Evolutionary conservation across 2,329 filamentous ascomycete species (phyloP), one percentile per base, ranked within the genome.

Genomic region (Fusarium sp.): DNA sequence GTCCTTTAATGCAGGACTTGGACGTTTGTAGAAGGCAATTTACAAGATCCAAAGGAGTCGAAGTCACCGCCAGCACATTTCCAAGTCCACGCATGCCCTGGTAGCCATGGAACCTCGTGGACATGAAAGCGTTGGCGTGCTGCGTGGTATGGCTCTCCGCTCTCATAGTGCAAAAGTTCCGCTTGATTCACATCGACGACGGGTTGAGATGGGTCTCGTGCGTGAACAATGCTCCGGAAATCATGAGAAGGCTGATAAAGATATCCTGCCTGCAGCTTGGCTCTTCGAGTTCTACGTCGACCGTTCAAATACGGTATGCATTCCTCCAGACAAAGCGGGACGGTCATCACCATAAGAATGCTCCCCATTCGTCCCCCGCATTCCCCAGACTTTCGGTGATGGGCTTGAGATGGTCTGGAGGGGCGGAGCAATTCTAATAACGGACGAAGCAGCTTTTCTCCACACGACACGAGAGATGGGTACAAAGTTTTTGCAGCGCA

Each of bases 161-260:
- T 71, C 49, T 52, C 53, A 49, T 36, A 36, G 44, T 29, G 60
- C 71, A 74, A 74, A 74, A 74, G 71, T 74, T 72, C 71, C 71
- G 61, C 66, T 68, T 60, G 60, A 55, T 50, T 59, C 59, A 54
- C 52, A 55, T 66, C 39, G 15, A 62, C 42, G 18, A 58, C 42
- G 39, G 47, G 27, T 69, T 53, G 58, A 54, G 46, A 59, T 49
- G 41, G 62, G 62, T 59, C 70, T 70, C 70, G 54, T 72, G 70
- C 70, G 47, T 38, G 47, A 57, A 18, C 33, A 70, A 65, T 54
- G 55, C 56, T 50, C 33, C 54, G 42, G 47, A n/a, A 65, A 27
- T 65, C 13, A 27, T 60, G 29, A 52, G 38, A 31, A 66, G 46
- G 50, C 55, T 59, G 68, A 50, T 55, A 68, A 53, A 52, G 68